A percentile compares a stretch with the other conserved stretches of the same genome.
Conservation (phyloP, 129 eudicot genomes). For the Sambucus nigra region DNA sequence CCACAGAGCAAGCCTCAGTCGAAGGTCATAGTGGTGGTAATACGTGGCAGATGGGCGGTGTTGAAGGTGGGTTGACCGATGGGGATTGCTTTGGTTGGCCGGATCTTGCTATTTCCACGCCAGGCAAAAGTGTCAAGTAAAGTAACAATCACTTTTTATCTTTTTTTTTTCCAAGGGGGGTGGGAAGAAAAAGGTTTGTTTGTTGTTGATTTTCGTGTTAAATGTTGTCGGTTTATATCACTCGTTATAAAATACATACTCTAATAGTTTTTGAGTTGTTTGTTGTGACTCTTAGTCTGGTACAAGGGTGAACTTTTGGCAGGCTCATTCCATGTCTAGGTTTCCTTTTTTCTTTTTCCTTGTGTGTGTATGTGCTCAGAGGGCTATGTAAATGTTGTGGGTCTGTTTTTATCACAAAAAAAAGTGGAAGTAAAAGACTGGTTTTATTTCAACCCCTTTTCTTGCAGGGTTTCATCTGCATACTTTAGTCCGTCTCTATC, state of each 20-base stretch:
- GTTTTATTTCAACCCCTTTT: too few relatives aligned
- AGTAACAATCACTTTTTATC: background rate
- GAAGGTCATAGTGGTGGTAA: background rate
- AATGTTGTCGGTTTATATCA: background rate
- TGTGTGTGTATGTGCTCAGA: too few relatives aligned
- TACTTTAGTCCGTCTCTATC: too few relatives aligned
- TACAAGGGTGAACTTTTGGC: background rate
- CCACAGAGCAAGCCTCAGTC: conserved; percentile 7
- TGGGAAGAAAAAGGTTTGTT: too few relatives aligned
- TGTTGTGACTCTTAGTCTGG: too few relatives aligned
- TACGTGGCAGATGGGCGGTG: conserved; percentile 22
- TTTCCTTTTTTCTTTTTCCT: background rate
- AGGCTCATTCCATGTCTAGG: background rate
- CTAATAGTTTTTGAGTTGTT: too few relatives aligned
- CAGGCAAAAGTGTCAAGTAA: conserved; percentile 22
- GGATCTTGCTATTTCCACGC: conserved; percentile 23
- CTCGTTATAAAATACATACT: too few relatives aligned
- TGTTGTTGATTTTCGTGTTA: too few relatives aligned
- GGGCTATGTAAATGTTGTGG: background rate
- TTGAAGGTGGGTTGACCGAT: conserved; percentile 15
- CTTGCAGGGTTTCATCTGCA: too few relatives aligned
- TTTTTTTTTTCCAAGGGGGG: background rate
- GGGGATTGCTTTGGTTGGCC: conserved; percentile 23
- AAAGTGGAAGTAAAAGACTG: background rate
- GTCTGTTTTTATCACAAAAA: background rate